A percentile compares a stretch with the other conserved stretches of the same genome.
Conservation (phyloP, 2,329 filamentous ascomycete species). For the Fusarium coicis region DNA sequence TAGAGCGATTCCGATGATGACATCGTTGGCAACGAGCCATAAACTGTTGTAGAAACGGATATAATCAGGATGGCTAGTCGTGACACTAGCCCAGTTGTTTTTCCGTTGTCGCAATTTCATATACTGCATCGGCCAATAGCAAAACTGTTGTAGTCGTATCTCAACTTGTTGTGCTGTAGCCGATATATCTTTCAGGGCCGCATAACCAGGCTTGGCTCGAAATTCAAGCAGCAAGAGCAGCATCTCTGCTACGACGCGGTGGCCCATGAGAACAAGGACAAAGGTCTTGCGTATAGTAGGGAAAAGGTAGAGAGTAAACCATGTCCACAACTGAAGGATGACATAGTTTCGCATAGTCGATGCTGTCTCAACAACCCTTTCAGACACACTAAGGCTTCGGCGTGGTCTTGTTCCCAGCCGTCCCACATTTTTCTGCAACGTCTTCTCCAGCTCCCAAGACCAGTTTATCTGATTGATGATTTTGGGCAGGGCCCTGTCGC, state of each 20-base stretch:
- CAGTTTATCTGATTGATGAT: slow-evolving; percentile 97
- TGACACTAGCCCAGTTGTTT: slow-evolving; percentile 94
- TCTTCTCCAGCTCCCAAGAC: slow-evolving; percentile 85
- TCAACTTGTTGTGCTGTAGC: slow-evolving; percentile 98
- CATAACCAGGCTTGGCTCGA: slow-evolving; percentile 78
- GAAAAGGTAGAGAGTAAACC: slow-evolving; percentile 80
- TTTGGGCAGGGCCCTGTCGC: slow-evolving; percentile 81
- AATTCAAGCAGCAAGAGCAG: slow-evolving; percentile 86
- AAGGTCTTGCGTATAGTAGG: slow-evolving; percentile 79
- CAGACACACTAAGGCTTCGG: slow-evolving; percentile 89
- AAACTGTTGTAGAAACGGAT: slow-evolving; percentile 99
- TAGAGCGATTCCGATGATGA: slow-evolving; percentile 96
- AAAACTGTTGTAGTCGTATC: slow-evolving; percentile 96
- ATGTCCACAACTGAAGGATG: slow-evolving; percentile 73
- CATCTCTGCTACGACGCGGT: slow-evolving; percentile 83
- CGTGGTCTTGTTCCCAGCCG: slow-evolving; percentile 84
- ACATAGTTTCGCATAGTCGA: slow-evolving; percentile 84
- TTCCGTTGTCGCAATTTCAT: slow-evolving; percentile 89
- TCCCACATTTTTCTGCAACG: slow-evolving; percentile 91
- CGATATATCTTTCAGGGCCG: slow-evolving; percentile 93
- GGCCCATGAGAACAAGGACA: slow-evolving; percentile 80
- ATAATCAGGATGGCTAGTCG: slow-evolving; percentile 94
- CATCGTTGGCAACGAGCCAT: slow-evolving; percentile 98
- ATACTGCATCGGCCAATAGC: slow-evolving; percentile 98
- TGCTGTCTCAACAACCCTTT: slow-evolving; percentile 93